Base-by-base conservation (phyloP, 73 alveolate species). In the Paramecium sonneborni region DNA sequence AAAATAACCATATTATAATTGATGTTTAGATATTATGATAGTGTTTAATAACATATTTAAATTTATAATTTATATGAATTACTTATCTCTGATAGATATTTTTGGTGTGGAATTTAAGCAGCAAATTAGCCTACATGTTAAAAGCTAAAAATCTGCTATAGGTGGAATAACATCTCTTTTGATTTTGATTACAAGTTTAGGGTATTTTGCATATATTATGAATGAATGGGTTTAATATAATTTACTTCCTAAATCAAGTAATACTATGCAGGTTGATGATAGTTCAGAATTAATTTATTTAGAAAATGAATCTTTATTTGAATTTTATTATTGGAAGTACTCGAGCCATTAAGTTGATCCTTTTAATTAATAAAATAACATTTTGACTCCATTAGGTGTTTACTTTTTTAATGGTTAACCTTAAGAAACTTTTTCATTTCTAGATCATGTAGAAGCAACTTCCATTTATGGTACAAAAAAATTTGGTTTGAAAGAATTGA, bases 251-350 rank as follows among this genome's bases (percentile, higher is more conserved):
- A 38, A 38, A 30, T 35, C 87, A 32, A 35, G 38, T 10, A 35
- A 12, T 21, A 74, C 46, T 3, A 74, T 35, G 34, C 7, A 35
- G 3, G 87, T 34, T 18, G 20, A 21, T 74, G n/a, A 12, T 6
- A 6, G 24, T 20, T 21, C 37, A 12, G 87, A 74, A 38, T 35
- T 74, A 35, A 32, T 15, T 3, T 52, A 32, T 8, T 0, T 3
- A 2, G 38, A 74, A 2, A 30, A 74, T 38, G 37, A 14, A 35
- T 1, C 5, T n/a, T 11, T 74, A 15, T 74, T 74, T 74, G 87
- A 74, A 35, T 74, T 74, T 74, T 74, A 10, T 32, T 74, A 74
- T 38, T 74, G 87, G 87, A 74, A 38, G 28, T 74, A 74, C 46
- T n/a, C 18, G 14, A 15, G 8, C 1, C 20, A 35, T 14, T 74